These are phyloP conservation scores for Aspergillus nomiae DNA, from an alignment of 2,329 filamentous ascomycete genomes.

Conservation along the genomic window DNA sequence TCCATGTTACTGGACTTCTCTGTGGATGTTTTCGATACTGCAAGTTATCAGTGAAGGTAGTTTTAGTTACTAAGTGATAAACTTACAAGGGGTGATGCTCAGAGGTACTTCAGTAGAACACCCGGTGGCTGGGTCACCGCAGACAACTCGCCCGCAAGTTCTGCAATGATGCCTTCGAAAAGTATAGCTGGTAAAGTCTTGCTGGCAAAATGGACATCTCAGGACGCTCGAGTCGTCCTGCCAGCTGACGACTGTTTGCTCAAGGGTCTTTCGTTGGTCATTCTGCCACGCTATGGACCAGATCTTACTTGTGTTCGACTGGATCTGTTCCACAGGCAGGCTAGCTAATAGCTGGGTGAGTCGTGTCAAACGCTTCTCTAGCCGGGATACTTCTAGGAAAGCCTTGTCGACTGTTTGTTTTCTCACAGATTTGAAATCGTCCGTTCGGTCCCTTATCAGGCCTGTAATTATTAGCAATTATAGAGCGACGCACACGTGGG, in stretches of 20 bases:
- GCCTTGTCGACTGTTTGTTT: constrained; percentile 79
- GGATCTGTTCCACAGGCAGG: constrained; percentile 67
- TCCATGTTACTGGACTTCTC: constrained; percentile 48
- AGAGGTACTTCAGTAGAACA: constrained; percentile 86
- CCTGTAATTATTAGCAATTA: constrained; percentile 42
- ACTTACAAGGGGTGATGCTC: constrained; percentile 68
- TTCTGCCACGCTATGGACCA: constrained; percentile 66
- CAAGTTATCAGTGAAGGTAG: constrained; percentile 23
- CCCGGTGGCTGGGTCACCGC: constrained; percentile 78
- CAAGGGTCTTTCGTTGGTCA: constrained; percentile 75
- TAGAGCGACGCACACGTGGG: neutral
- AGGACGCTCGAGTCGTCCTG: constrained; percentile 82
- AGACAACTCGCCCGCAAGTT: constrained; percentile 90
- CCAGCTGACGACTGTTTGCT: constrained; percentile 93
- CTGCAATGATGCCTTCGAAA: constrained; percentile 94
- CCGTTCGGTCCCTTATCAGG: constrained; percentile 69
- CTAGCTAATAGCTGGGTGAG: constrained; percentile 81
- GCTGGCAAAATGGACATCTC: constrained; percentile 90
- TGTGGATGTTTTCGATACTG: constrained; percentile 40
- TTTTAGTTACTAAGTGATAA: neutral
- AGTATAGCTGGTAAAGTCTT: constrained; percentile 91
- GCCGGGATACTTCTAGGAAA: constrained; percentile 80
- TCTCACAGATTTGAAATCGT: constrained; percentile 69
- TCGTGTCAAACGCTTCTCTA: constrained; percentile 90
- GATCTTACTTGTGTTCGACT: constrained; percentile 50